Evolutionary conservation across 257 asterid species (phyloP).

Genomic region (Lithospermum erythrorhizon): DNA sequence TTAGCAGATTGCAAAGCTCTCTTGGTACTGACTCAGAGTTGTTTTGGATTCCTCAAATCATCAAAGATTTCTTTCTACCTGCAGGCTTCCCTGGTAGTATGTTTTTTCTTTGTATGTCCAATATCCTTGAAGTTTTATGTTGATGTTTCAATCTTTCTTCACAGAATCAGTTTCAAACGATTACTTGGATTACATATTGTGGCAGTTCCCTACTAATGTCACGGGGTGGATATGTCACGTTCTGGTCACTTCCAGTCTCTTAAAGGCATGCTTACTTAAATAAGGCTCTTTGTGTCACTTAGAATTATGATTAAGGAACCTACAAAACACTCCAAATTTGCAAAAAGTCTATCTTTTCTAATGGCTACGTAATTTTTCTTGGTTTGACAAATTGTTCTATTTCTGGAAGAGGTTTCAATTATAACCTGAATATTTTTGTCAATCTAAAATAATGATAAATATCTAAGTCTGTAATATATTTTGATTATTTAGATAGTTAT

Average conservation of each 20-base stretch:
- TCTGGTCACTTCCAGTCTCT: conserved; percentile 87
- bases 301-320: conserved; percentile 16
- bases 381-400: not conserved
- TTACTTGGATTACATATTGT: conserved; percentile 86
- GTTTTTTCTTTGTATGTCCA: not conserved
- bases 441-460: not conserved
- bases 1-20: conserved; percentile 19
- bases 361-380: too few relatives aligned
- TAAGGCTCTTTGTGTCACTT: conserved; percentile 25
- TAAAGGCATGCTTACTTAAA: conserved; percentile 69
- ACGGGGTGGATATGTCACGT: conserved; percentile 98
- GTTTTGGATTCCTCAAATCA: conserved; percentile 57
- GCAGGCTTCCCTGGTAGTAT: conserved; percentile 79
- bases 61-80: conserved; percentile 71
- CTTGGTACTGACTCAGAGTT: conserved; percentile 18
- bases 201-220: conserved; percentile 91
- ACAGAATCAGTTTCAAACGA: conserved; percentile 92
- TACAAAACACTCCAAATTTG: not conserved
- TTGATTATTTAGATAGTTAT: not conserved
- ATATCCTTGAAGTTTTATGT: not conserved
- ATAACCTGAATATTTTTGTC: not conserved
- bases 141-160: not conserved
- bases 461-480: not conserved
- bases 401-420: not conserved
- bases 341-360: not conserved